Evolutionary conservation across 352 stramenopile species (phyloP).

Genomic region (Phytophthora europaea): DNA sequence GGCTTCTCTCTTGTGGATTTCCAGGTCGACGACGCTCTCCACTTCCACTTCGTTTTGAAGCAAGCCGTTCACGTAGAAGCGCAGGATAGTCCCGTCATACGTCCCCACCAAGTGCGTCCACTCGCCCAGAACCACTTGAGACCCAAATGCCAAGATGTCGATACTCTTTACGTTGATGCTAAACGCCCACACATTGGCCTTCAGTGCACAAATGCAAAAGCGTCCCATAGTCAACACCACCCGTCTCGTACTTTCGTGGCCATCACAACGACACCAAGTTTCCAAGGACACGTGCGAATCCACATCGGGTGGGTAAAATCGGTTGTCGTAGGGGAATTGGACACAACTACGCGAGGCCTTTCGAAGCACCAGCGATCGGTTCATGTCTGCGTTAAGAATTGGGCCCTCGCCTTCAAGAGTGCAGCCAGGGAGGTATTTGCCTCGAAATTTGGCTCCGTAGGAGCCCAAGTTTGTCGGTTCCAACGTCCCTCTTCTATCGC

Average conservation of each 20-base stretch:
- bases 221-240: constrained; percentile 81
- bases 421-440: constrained; percentile 71
- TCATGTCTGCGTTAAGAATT: constrained; percentile 86
- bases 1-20: constrained; percentile 70
- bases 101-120: constrained; percentile 92
- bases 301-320: constrained; percentile 50
- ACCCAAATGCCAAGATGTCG: constrained; percentile 71
- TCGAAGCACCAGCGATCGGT: constrained; percentile 71
- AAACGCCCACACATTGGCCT: constrained; percentile 84
- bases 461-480: constrained; percentile 79
- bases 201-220: constrained; percentile 76
- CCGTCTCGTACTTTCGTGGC: constrained; percentile 72
- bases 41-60: constrained; percentile 80
- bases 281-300: constrained; percentile 75
- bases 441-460: constrained; percentile 52
- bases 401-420: constrained; percentile 79
- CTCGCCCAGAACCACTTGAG: constrained; percentile 62
- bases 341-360: constrained; percentile 72
- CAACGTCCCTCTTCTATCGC: constrained; percentile 79
- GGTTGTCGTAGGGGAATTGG: constrained; percentile 50
- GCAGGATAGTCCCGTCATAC: constrained; percentile 89
- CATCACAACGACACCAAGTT: constrained; percentile 78
- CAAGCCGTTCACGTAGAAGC: constrained; percentile 85
- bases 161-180: constrained; percentile 84
- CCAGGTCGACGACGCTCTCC: constrained; percentile 72